phyloP scores from a whole-genome alignment of 1,284 basidiomycete species.

The Vanrija sp. region DNA sequence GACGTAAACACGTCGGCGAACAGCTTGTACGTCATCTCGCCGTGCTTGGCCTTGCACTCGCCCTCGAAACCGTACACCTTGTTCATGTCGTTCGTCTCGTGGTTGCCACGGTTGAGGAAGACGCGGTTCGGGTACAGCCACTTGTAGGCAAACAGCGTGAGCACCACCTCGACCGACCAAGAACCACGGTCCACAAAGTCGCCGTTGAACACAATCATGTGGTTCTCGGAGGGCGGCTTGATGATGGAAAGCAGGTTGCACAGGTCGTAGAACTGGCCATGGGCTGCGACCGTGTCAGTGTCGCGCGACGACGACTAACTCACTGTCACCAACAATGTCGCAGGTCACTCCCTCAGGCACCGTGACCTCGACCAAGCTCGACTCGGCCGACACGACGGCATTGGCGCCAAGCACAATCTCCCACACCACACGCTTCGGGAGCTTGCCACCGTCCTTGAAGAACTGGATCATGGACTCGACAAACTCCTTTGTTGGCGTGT shows the following conservation, averaged over 20 bases:
- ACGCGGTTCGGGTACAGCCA: constrained; percentile 87
- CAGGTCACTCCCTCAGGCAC: constrained; percentile 74
- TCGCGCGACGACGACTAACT: constrained; percentile 14
- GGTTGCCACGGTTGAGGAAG: constrained; percentile 92
- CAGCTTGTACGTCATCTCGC: constrained; percentile 81
- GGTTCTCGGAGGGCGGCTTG: constrained; percentile 72
- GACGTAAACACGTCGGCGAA: constrained; percentile 89
- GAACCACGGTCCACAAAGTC: constrained; percentile 96
- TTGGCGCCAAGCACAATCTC: constrained; percentile 87
- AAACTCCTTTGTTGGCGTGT: constrained; percentile 70
- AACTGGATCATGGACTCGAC: constrained; percentile 80
- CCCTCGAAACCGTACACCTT: constrained; percentile 90
- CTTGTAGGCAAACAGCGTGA: constrained; percentile 93
- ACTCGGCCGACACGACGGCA: constrained; percentile 68
- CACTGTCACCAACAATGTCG: constrained; percentile 84
- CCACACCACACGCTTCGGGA: constrained; percentile 87
- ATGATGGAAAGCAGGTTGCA: constrained; percentile 83
- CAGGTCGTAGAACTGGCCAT: constrained; percentile 86
- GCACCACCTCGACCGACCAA: constrained; percentile 91
- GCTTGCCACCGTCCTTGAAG: constrained; percentile 77
- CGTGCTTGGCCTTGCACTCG: constrained; percentile 92
- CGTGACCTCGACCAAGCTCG: constrained; percentile 73
- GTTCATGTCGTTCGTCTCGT: constrained; percentile 84
- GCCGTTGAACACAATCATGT: constrained; percentile 84
- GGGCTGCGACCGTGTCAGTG: constrained; percentile 11